Percentiles rank a stretch among this genome's conserved stretches.
Evolutionary conservation across 179 eudicot genomes (phyloP).

Genomic region (Sideroxylon spinosum): DNA sequence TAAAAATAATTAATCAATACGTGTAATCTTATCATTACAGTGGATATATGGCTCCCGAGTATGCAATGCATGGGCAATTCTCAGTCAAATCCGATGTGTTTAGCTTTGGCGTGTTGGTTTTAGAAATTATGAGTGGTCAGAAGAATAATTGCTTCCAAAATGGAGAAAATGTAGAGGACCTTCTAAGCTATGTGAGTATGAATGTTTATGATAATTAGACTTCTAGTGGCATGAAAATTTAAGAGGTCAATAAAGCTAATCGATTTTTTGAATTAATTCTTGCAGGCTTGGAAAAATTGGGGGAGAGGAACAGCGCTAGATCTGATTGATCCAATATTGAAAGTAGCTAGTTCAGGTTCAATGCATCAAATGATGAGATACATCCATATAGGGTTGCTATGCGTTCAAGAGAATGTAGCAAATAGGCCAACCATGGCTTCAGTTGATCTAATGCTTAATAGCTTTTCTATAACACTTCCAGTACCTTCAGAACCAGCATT

Average conservation of each 20-base stretch:
- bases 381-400: conserved; percentile 40
- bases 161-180: conserved; percentile 11
- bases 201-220: no score
- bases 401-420: conserved; percentile 40
- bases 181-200: conserved; percentile 27
- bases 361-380: conserved; percentile 33
- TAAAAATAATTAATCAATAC: neutral
- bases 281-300: conserved; percentile 62
- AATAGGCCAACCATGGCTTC: conserved; percentile 41
- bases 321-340: conserved; percentile 31
- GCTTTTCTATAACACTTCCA: conserved; percentile 4
- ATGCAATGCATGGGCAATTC: conserved; percentile 26
- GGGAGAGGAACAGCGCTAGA: conserved; percentile 22
- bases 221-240: no score
- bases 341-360: neutral
- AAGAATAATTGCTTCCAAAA: conserved; percentile 17
- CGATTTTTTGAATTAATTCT: neutral
- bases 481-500: conserved; percentile 16
- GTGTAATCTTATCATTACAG: conserved; percentile 7
- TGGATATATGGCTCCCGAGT: conserved; percentile 37
- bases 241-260: no score
- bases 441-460: conserved; percentile 29
- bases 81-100: conserved; percentile 41
- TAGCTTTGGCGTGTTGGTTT: conserved; percentile 22
- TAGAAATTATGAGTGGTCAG: conserved; percentile 14